Base-by-base conservation (phyloP, 2,329 filamentous ascomycete species). In the Aspergillus tamarii region DNA sequence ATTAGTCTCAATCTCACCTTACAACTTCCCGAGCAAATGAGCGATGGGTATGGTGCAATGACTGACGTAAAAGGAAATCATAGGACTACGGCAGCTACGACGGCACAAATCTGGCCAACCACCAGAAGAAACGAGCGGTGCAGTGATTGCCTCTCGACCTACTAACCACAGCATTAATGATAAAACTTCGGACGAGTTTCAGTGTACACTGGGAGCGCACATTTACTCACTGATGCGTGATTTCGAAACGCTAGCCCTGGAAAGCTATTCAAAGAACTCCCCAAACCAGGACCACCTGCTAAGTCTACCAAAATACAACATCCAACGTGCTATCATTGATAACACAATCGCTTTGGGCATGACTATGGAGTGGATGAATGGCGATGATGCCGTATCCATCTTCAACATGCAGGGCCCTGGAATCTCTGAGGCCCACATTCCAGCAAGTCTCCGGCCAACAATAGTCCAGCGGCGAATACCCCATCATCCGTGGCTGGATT, bases 401-500 rank as follows among this genome's bases (percentile, higher is more conserved):
- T 76, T 74, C 57, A 69, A 63, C 26, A 9, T 63, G 1, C 16
- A 19, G 1, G 32, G 11, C 0, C 45, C 45, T 11, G 12, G 26
- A 3, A 26, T 19, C 43, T 59, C 50, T 2, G 7, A 36, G 2
- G 11, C 3, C 7, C 5, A 1, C 3, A 64, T 76, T 12, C 76
- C 76, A 0, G 36, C 53, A 0, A 66, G 64, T 16, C 69, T 80
- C 0, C 73, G 69, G 8, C 80, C 80, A 0, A 83, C 80, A 0
- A 58, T 59, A 4, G 36, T 82, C 2, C 81, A 83, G 60, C 65
- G 67, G 23, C 67, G 68, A 0, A 68, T 76, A 0, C 69, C 73
- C 5, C 81, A 83, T 60, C 81, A 83, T 63, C 80, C 81, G 0
- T 75, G 73, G 73, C 59, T 75, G 16, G 73, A 74, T 36, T 72